These are phyloP conservation scores for Heterobasidion annosum DNA, from an alignment of 1,284 basidiomycete species.

Conservation along the genomic window DNA sequence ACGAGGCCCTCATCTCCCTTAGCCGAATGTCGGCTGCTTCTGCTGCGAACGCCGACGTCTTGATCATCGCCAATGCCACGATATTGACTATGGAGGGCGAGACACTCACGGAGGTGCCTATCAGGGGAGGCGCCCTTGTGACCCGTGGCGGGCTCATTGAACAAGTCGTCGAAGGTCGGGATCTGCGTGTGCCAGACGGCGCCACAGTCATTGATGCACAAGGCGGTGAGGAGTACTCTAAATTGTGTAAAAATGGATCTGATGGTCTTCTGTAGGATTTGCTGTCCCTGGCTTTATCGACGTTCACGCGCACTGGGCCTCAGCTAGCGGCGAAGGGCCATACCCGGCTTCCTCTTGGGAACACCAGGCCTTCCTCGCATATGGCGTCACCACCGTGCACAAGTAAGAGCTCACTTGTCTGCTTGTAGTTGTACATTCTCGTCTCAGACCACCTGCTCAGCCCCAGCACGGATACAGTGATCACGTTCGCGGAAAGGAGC, in stretches of 20 bases:
- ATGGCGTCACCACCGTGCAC: constrained; percentile 70
- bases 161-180: neutral
- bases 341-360: constrained; percentile 63
- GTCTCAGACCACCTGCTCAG: constrained; percentile 21
- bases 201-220: neutral
- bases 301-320: constrained; percentile 63
- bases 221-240: neutral
- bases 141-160: neutral
- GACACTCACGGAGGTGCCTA: neutral
- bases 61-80: neutral
- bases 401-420: constrained; percentile 38
- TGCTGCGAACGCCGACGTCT: neutral
- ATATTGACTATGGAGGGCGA: neutral
- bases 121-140: neutral
- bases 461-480: constrained; percentile 53
- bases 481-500: constrained; percentile 53
- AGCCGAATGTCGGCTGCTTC: neutral
- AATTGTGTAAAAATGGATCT: neutral
- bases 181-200: neutral
- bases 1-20: neutral
- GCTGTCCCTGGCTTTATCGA: constrained; percentile 67
- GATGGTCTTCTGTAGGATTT: constrained; percentile 30
- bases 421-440: neutral
- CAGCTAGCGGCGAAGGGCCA: constrained; percentile 28
- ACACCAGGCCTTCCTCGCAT: constrained; percentile 63